Evolutionary conservation across 768 basidiomycete species (phyloP).

Genomic region (Calvatia gigantea): DNA sequence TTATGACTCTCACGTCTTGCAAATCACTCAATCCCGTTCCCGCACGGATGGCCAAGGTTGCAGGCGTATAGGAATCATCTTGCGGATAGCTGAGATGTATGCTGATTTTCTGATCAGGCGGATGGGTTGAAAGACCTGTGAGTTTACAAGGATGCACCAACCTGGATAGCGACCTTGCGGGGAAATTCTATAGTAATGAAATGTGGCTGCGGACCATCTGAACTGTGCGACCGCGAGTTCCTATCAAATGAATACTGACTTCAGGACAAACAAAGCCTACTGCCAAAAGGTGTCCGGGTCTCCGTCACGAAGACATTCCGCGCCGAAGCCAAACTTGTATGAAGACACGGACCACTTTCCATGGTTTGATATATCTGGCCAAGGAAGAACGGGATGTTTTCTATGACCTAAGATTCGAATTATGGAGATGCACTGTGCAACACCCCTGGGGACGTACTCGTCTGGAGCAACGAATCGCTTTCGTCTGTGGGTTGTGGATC

Average conservation of each 20-base stretch:
- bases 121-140: neutral
- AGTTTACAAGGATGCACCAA: constrained; percentile 23
- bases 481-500: constrained; percentile 21
- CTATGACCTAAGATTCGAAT: constrained; percentile 14
- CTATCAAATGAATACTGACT: neutral
- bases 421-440: neutral
- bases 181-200: constrained; percentile 94
- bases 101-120: constrained; percentile 73
- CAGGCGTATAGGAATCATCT: constrained; percentile 98
- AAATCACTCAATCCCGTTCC: constrained; percentile 90
- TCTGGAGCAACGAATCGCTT: constrained; percentile 30
- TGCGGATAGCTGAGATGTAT: constrained; percentile 74
- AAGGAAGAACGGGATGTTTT: constrained; percentile 53
- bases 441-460: constrained; percentile 22
- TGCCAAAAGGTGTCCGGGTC: constrained; percentile 98
- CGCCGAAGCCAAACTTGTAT: constrained; percentile 94
- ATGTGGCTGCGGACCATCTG: constrained; percentile 96
- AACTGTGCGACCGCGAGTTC: constrained; percentile 37
- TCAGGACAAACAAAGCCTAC: constrained; percentile 46
- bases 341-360: constrained; percentile 97
- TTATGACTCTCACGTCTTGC: constrained; percentile 84
- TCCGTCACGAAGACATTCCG: constrained; percentile 85
- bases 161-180: constrained; percentile 85
- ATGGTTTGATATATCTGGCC: constrained; percentile 83
- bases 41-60: constrained; percentile 84